Base-by-base conservation (phyloP, 129 eudicot genomes). In the Silybum marianum region DNA sequence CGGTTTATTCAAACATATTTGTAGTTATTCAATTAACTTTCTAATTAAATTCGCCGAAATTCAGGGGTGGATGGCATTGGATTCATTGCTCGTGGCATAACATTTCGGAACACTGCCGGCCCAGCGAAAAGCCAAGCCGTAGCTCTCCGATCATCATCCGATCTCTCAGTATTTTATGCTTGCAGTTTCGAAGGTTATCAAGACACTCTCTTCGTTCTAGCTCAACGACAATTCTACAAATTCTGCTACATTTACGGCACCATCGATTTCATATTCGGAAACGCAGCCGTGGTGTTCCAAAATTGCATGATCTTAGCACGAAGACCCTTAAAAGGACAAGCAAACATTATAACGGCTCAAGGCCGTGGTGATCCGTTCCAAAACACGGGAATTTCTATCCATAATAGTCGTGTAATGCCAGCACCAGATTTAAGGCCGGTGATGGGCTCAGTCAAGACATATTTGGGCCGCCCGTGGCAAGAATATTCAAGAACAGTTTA, bases 171-270 rank as follows among this genome's bases (percentile, higher is more conserved):
- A 1, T 90, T 86, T 79, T 88, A 86, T 13, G 85, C 76, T 2
- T 92, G 97, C 26, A 75, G 88, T 71, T 78, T 92, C 51, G 90
- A 90, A 87, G 97, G 97, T 24, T 90, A 88, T 81, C 97, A 92
- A 85, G 97, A 88, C 81, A 92, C 97, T 3, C 87, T 89, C 0
- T 92, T 84, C 16, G 89, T 85, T 9, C 85, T 80, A 8, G 82
- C 97, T 2, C 88, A 90, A 77, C 82, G 92, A 21, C 97, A 92
- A 54, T 90, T 92, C 75, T 92, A 88, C 74, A 78, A 60, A 71
- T 46, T 77, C 2, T 92, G 92, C 73, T 84, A 92, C 75, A 92
- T 90, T 13, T 92, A 85, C 18, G 97, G 97, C 69, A 92, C 97
- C 7, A 72, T 92, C 0, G 97, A 92, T 78, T 89, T 92, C 86